These are phyloP conservation scores for Actinidia chinensis DNA, from an alignment of 179 eudicot genomes.

Conservation along the genomic window DNA sequence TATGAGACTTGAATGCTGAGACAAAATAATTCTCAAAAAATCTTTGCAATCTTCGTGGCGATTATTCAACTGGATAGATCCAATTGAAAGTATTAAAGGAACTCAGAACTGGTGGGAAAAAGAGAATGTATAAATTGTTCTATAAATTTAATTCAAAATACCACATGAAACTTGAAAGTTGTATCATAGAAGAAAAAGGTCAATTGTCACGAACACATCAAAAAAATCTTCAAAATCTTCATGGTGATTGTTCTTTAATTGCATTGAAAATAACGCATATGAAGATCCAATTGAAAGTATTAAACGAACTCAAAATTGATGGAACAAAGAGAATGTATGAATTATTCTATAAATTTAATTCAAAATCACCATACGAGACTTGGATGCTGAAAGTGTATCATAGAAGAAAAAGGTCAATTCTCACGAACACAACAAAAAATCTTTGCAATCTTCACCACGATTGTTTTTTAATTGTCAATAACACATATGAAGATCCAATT, in stretches of 20 bases:
- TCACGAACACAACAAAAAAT: too few species aligned
- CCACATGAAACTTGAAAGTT: too few species aligned
- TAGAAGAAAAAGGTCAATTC: too few species aligned
- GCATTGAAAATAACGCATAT: not conserved
- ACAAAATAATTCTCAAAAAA: too few species aligned
- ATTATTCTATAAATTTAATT: too few species aligned
- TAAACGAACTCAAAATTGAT: not conserved
- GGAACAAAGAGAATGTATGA: not conserved
- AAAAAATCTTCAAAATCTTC: not conserved
- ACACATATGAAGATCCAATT: not conserved
- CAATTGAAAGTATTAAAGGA: not conserved
- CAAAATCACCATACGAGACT: too few species aligned
- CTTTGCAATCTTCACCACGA: not conserved
- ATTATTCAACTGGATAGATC: not conserved
- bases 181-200: too few species aligned
- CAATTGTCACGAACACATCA: too few species aligned
- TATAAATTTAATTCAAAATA: too few species aligned
- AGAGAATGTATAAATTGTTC: not conserved
- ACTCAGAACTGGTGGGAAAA: not conserved
- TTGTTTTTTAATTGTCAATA: not conserved
- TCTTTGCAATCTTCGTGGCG: not conserved
- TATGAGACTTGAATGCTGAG: too few species aligned
- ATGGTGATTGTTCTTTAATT: not conserved
- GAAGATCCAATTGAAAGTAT: not conserved
- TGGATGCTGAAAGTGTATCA: too few species aligned